phyloP scores from a whole-genome alignment of 2,329 filamentous ascomycete genomes.

The Paracoccidioides lutzii region DNA sequence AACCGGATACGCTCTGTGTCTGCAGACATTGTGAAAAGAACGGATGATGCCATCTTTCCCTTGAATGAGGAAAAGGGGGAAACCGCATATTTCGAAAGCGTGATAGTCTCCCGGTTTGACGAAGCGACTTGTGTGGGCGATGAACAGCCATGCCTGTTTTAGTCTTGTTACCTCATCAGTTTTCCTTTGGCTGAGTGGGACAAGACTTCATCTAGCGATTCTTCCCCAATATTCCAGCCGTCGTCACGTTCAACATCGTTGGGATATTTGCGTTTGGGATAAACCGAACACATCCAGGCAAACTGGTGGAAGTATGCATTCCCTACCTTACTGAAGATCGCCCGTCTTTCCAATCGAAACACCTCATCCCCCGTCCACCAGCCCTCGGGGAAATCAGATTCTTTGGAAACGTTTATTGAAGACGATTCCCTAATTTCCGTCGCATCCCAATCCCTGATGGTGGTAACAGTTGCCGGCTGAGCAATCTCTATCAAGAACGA shows the following conservation, averaged over 20 bases:
- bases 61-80: conserved; percentile 41
- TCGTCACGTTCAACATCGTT: background rate
- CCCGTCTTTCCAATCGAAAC: conserved; percentile 37
- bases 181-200: background rate
- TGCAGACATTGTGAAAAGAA: conserved; percentile 51
- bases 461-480: background rate
- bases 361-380: conserved; percentile 30
- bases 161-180: background rate
- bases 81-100: conserved; percentile 43
- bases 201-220: background rate
- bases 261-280: background rate
- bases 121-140: conserved; percentile 34
- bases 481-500: background rate
- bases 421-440: background rate
- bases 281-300: background rate
- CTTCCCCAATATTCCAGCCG: background rate
- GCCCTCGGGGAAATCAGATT: conserved; percentile 28
- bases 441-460: background rate
- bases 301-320: background rate
- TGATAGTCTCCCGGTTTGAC: conserved; percentile 44
- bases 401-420: conserved; percentile 21
- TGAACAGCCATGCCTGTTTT: conserved; percentile 23
- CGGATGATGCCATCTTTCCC: conserved; percentile 42
- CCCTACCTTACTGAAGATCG: conserved; percentile 37
- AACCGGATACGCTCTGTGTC: conserved; percentile 45